Evolutionary conservation across 805 yeast genomes (phyloP), one percentile per base, ranked within the genome.

Genomic region (Pichia pseudocactophila): DNA sequence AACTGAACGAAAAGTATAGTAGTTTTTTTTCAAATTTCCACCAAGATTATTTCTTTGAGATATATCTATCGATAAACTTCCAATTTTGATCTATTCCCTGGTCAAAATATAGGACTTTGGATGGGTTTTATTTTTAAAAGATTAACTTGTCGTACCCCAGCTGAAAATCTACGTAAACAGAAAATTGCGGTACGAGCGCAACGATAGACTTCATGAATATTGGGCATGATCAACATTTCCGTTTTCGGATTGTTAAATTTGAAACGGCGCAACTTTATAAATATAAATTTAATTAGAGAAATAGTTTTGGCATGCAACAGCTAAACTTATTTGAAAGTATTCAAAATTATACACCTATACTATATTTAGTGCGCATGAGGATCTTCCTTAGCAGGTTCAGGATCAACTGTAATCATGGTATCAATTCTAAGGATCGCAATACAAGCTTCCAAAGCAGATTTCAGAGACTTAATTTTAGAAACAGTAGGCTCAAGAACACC

Each of bases 401-500:
- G 98, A 56, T 90, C 94, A 48, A 92, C 96, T 38, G 87, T 85
- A 57, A 92, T 90, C 95, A 90, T 89, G 39, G 99, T 92, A 64
- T 92, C 99, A 57, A 92, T 92, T 72, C 99, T 81, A 56, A 94
- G 72, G 50, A 92, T 92, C 30, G 97, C 95, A 63, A 94, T 80
- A 67, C 98, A 92, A 3, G 99, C 99, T 70, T 92, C 99, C 52
- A 92, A 76, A 6, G 98, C 97, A 46, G 94, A 82, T 65, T 94
- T 89, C 61, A 94, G 76, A 10, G 96, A 81, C 64, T 88, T 89
- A 58, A 92, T 74, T 69, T 92, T 92, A 56, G 94, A 81, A 58
- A 92, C 73, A 15, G 97, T 84, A 42, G 99, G 99, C 65, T 92
- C 99, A 52, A 92, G 72, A 25, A 92, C 96, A 49, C 99, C 99